Evolutionary conservation across 129 eudicot species (phyloP).

Genomic region (carrot (Daucus carota)): DH1_v3.0 NC_030386.2:15179501-15180000

Average conservation of each 20-base stretch:
- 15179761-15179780: not conserved
- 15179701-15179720: not conserved
- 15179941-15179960: no score
- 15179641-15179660: not conserved
- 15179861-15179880: slow-evolving; percentile 76
- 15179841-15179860: slow-evolving; percentile 91
- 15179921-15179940: not conserved
- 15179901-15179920: slow-evolving; percentile 4
- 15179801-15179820: slow-evolving; percentile 61
- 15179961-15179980: no score
- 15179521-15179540: not conserved
- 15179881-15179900: slow-evolving; percentile 5
- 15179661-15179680: not conserved
- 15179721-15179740: not conserved
- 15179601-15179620: not conserved
- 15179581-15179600: not conserved
- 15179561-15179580: not conserved
- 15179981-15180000: not conserved
- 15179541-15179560: not conserved
- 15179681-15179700: not conserved
- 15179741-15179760: not conserved
- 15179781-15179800: not conserved
- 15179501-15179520: slow-evolving; percentile 20
- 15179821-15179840: slow-evolving; percentile 84
- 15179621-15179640: not conserved